Base-by-base conservation (phyloP, 495 filamentous ascomycete genomes). In the Neurospora discreta region DNA sequence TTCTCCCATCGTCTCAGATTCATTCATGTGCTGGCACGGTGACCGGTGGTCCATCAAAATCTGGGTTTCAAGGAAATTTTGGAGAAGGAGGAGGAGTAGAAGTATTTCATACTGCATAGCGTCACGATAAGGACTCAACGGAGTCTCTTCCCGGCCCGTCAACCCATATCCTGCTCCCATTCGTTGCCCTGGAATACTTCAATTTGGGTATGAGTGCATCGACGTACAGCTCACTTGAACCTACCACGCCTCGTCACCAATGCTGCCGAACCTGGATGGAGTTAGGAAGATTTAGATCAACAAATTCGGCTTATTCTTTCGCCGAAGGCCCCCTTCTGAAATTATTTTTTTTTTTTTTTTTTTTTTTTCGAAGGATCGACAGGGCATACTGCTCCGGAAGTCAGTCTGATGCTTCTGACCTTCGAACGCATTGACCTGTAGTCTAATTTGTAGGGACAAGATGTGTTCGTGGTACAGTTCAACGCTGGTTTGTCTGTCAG, bases 141-240 rank as follows among this genome's bases (percentile, higher is more conserved):
- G 26, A 65, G 15, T 65, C 23, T 60, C 67, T 40, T 71, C 46
- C 58, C 69, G 72, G 38, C 18, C 40, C 15, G 10, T 65, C 52
- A 65, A 65, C 52, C 26, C 26, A 18, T 30, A 65, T 16, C 52
- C 26, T 38, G 18, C 11, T 73, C 71, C 33, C 58, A 73, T 68
- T 73, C 72, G 72, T 70, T 39, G 58, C 69, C 69, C 68, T 71
- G 39, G 26, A 69, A 42, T 40, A 8, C 36, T 36, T 18, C 52
- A 9, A 65, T 70, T 73, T 44, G 71, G 71, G 70, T 70, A 72
- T 23, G 44, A 40, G 68, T 68, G 67, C 71, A 69, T 73, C 30
- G 26, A 65, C 39, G 41, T 7, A 65, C 16, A 65, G 52, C 23
- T 33, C 26, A 65, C 26, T 65, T 65, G 15, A 15, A 36, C 52